phyloP scores from a whole-genome alignment of 257 asterid species.

The Solanum etuberosum region DNA sequence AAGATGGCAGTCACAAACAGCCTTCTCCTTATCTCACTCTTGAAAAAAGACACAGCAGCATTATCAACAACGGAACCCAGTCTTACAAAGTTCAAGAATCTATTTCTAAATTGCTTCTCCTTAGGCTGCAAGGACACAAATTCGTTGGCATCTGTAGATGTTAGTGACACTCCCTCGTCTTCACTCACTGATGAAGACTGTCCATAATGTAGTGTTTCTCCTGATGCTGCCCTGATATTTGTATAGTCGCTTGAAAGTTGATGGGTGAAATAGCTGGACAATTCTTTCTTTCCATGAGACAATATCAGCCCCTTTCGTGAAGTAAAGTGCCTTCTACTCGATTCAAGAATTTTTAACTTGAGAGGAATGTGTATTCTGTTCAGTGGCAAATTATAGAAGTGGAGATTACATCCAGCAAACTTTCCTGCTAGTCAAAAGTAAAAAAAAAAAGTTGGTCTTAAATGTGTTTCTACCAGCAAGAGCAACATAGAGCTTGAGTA shows the following conservation, averaged over 20 bases:
- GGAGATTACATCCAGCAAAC: constrained; percentile 5
- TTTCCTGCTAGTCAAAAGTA: constrained; percentile 29
- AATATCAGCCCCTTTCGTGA: constrained; percentile 9
- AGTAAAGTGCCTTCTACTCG: constrained; percentile 15
- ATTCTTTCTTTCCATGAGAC: constrained; percentile 14
- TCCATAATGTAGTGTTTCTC: constrained; percentile 37
- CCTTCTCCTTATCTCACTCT: constrained; percentile 95
- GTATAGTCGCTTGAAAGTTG: constrained; percentile 9
- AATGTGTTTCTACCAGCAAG: not conserved
- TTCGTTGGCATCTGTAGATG: constrained; percentile 6
- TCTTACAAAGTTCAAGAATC: constrained; percentile 51
- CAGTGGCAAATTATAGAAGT: constrained; percentile 8
- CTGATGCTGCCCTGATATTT: constrained; percentile 36
- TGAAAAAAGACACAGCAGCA: constrained; percentile 85
- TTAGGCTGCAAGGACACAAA: constrained; percentile 14
- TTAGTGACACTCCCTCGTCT: constrained; percentile 12
- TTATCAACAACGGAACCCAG: constrained; percentile 65
- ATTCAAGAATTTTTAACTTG: constrained; percentile 14
- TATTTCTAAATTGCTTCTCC: constrained; percentile 50
- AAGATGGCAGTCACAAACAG: constrained; percentile 75
- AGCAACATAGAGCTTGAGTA: not conserved
- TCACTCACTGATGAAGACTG: constrained; percentile 20
- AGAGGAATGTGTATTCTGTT: constrained; percentile 11
- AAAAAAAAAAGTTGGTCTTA: not conserved
- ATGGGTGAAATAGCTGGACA: not conserved